phyloP scores from a whole-genome alignment of 2,329 filamentous ascomycete genomes.

The Neophaeococcomyces aloes region DNA sequence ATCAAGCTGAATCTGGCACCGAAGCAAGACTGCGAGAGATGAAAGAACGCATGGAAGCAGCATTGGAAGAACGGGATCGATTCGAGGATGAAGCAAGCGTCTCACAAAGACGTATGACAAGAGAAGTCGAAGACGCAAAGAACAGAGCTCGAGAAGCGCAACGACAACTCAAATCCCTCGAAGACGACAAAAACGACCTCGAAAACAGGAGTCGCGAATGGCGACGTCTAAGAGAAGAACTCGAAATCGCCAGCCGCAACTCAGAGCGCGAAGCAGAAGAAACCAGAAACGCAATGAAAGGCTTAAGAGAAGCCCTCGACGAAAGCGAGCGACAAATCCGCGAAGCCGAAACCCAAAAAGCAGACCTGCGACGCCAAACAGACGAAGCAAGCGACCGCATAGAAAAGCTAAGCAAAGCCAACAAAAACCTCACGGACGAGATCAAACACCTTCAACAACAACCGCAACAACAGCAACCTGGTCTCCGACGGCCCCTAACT shows the following conservation, averaged over 20 bases:
- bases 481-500: conserved; percentile 15
- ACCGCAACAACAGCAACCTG: conserved; percentile 32
- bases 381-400: conserved; percentile 66
- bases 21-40: conserved; percentile 79
- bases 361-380: conserved; percentile 61
- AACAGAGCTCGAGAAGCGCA: conserved; percentile 71
- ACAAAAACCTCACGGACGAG: conserved; percentile 51
- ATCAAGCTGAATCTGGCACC: conserved; percentile 73
- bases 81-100: conserved; percentile 83
- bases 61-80: conserved; percentile 85
- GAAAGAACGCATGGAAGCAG: conserved; percentile 75
- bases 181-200: conserved; percentile 67
- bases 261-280: conserved; percentile 65
- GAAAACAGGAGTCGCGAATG: conserved; percentile 64
- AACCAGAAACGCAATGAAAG: conserved; percentile 63
- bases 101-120: conserved; percentile 60
- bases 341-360: conserved; percentile 72
- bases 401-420: conserved; percentile 66
- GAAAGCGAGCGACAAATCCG: conserved; percentile 74
- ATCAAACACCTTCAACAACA: conserved; percentile 39
- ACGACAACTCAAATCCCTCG: conserved; percentile 58
- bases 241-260: conserved; percentile 60
- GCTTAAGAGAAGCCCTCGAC: conserved; percentile 70
- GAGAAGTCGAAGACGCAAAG: conserved; percentile 81
- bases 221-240: conserved; percentile 60